Conservation (phyloP, 2,329 filamentous ascomycete genomes). For the Cytospora leucostoma region DNA sequence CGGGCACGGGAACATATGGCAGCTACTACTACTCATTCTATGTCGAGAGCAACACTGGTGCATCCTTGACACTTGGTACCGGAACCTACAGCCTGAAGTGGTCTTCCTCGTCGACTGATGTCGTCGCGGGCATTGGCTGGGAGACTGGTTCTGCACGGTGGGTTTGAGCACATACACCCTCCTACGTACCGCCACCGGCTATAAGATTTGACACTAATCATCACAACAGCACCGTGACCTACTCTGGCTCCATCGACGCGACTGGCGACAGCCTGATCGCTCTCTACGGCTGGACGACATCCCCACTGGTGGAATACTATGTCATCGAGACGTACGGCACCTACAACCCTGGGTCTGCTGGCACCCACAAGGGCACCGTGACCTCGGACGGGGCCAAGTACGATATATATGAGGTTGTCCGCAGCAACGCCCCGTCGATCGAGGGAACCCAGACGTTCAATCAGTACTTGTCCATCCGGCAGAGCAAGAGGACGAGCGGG, state of each 20-base stretch:
- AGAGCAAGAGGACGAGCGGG: constrained; percentile 45
- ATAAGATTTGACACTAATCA: neutral
- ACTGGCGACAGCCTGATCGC: constrained; percentile 17
- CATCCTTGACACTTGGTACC: constrained; percentile 14
- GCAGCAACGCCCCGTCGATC: constrained; percentile 40
- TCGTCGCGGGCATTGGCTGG: constrained; percentile 22
- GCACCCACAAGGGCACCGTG: constrained; percentile 21
- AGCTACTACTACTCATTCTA: constrained; percentile 19
- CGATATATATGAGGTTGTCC: constrained; percentile 30
- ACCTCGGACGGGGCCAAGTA: constrained; percentile 31
- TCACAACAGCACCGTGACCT: constrained; percentile 8
- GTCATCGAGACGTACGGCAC: constrained; percentile 33
- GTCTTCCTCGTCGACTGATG: constrained; percentile 14
- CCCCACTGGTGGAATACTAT: constrained; percentile 37
- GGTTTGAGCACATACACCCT: neutral
- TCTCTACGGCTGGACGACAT: constrained; percentile 39
- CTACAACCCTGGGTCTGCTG: constrained; percentile 28
- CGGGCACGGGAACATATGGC: constrained; percentile 6
- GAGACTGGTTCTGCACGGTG: constrained; percentile 20
- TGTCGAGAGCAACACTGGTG: constrained; percentile 13
- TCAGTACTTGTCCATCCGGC: constrained; percentile 48
- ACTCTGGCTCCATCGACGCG: constrained; percentile 12
- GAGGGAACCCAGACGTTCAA: constrained; percentile 45
- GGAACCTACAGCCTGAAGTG: constrained; percentile 16
- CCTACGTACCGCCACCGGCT: neutral